These are phyloP conservation scores for Centrapalus pauciflorus DNA, from an alignment of 129 eudicot species.

Conservation along the genomic window DNA sequence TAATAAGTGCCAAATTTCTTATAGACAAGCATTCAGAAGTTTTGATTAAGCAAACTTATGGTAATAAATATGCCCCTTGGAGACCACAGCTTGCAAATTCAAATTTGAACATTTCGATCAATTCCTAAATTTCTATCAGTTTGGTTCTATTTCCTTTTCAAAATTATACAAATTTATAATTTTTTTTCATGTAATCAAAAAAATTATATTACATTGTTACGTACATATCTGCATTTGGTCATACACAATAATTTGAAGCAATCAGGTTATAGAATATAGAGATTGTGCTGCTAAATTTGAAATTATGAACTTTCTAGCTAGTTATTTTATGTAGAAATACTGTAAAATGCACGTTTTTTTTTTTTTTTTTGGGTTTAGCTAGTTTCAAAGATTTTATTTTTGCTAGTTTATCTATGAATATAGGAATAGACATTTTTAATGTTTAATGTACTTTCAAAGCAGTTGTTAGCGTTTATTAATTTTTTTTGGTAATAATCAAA, in stretches of 20 bases:
- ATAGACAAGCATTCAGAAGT: background rate
- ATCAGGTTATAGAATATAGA: no score
- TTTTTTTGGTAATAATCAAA: no score
- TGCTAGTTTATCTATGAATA: background rate
- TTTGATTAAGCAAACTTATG: conserved; percentile 16
- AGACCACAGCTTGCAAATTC: background rate
- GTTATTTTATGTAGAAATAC: background rate
- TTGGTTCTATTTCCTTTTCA: background rate
- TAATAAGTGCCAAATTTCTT: background rate
- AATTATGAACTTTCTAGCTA: background rate
- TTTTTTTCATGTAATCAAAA: no score
- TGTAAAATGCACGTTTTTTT: no score
- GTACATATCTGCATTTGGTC: background rate
- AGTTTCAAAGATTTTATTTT: background rate
- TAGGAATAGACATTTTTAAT: background rate
- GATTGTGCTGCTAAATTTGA: background rate
- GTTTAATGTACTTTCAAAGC: background rate
- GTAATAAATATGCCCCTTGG: conserved; percentile 6
- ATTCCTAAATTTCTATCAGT: no score
- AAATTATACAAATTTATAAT: background rate
- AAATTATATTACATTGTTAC: no score
- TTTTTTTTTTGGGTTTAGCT: background rate
- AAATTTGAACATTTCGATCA: background rate
- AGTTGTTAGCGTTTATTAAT: background rate
- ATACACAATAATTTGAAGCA: no score